Conservation (phyloP, 2,329 filamentous ascomycete genomes). For the Fusarium chaquense region DNA sequence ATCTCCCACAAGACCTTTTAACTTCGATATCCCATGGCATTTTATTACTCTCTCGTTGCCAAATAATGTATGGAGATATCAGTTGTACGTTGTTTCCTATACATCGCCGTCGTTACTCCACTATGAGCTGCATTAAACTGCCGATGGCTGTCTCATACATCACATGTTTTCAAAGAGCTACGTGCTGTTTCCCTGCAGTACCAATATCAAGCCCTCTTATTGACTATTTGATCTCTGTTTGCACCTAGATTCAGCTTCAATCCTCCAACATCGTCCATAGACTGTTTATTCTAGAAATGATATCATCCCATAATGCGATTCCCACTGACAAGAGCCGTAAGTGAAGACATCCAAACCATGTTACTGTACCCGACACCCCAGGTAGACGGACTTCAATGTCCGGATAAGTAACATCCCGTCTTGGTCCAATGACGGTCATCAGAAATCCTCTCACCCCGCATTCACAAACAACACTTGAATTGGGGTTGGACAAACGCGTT, state of each 20-base stretch:
- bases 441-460: constrained; percentile 33
- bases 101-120: neutral
- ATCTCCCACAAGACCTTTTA: constrained; percentile 1
- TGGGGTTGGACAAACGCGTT: constrained; percentile 37
- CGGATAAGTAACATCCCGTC: constrained; percentile 19
- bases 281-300: neutral
- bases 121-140: constrained; percentile 8
- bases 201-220: neutral
- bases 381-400: constrained; percentile 46
- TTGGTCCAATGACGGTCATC: constrained; percentile 36
- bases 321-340: neutral
- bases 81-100: neutral
- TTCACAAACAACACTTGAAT: constrained; percentile 21
- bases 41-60: neutral
- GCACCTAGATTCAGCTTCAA: no score
- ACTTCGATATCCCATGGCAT: neutral
- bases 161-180: constrained; percentile 8
- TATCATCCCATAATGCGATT: neutral
- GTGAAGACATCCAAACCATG: neutral
- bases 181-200: neutral
- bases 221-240: neutral
- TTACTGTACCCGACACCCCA: constrained; percentile 6
- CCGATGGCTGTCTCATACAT: constrained; percentile 1
- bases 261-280: no score
- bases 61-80: neutral